Evolutionary conservation across 345 rosid genomes (phyloP), one percentile per base, ranked within the genome.

Genomic region (Eucalyptus cloeziana): DNA sequence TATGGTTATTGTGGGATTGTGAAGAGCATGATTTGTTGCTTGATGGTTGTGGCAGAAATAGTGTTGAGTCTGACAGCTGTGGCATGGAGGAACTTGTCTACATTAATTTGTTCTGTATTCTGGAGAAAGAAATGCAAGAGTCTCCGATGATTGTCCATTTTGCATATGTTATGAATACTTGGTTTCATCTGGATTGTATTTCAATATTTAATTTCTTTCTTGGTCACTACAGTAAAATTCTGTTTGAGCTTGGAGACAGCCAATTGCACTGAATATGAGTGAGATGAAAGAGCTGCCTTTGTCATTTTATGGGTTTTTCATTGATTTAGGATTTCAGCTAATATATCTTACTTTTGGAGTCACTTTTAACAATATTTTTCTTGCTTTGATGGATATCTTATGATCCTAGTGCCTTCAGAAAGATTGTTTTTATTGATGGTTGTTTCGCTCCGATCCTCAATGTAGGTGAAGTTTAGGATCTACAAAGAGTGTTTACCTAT

Each of bases 401-500:
- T 51, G 54, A 51, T 50, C 87, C 87, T n/a, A 86, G 83, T 40
- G 27, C 45, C 83, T 76, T 76, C 86, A 37, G 86, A 37, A 79
- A 62, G 49, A 13, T 51, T 56, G 62, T 60, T n/a, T 56, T 27
- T 21, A 17, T 62, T 40, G 49, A 25, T 22, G 56, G 56, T 45
- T 50, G 27, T 27, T 45, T 60, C 27, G n/a, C 87, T 54, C 5
- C n/a, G 52, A 37, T 76, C 83, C 83, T 37, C 27, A 25, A 43
- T 56, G 87, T 88, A 91, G 93, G 91, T 92, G 89, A 86, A 71
- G 60, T 92, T 92, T 87, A 87, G 87, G 87, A 90, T 92, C 64
- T 89, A 86, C 86, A 91, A 71, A 87, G 93, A 91, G 47, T 92
- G 92, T 86, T 90, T 91, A 89, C 92, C 91, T 33, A 88, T 92